phyloP scores from a whole-genome alignment of 225 moss, liverwort and hornwort species.

The Bryoerythrophyllum caledonicum region DNA sequence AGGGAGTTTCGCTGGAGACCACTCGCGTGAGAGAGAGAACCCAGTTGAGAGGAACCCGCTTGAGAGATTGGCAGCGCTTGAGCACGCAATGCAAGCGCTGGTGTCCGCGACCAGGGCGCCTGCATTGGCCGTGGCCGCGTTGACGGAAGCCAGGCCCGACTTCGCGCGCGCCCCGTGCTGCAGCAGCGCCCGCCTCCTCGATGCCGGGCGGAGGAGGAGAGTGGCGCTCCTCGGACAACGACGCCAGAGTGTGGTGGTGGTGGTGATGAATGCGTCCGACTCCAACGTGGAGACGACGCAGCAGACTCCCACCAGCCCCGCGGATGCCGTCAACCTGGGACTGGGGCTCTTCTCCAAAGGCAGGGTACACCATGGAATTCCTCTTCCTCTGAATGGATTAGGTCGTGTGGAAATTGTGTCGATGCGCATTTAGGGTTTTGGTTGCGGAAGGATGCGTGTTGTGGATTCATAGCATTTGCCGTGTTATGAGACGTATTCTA shows the following conservation, averaged over 20 bases:
- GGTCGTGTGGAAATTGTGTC: too few relatives aligned
- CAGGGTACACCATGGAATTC: constrained; percentile 73
- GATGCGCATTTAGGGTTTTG: too few relatives aligned
- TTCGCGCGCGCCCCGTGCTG: not conserved
- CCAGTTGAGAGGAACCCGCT: too few relatives aligned
- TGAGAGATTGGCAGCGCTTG: too few relatives aligned
- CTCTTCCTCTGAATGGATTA: not conserved
- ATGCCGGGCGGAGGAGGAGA: constrained; percentile 2
- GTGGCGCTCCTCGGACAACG: not conserved
- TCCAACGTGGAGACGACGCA: constrained; percentile 31
- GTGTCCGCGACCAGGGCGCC: constrained; percentile 46
- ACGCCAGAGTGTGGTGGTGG: not conserved
- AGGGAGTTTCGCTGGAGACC: not conserved
- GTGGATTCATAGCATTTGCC: too few relatives aligned
- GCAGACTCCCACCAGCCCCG: constrained; percentile 50
- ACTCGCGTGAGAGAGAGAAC: too few relatives aligned
- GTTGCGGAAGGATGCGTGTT: too few relatives aligned
- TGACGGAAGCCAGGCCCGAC: not conserved
- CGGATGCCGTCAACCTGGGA: constrained; percentile 77
- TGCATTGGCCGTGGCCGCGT: constrained; percentile 26
- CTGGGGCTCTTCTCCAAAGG: constrained; percentile 88
- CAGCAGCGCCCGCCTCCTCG: not conserved
- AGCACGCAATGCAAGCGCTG: constrained; percentile 44
- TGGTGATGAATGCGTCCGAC: constrained; percentile 26
- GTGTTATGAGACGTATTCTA: too few relatives aligned